Percentiles rank a stretch among this genome's conserved stretches.
Evolutionary conservation across 2,329 filamentous ascomycete species (phyloP).

Genomic region (Fusarium scirpi): DNA sequence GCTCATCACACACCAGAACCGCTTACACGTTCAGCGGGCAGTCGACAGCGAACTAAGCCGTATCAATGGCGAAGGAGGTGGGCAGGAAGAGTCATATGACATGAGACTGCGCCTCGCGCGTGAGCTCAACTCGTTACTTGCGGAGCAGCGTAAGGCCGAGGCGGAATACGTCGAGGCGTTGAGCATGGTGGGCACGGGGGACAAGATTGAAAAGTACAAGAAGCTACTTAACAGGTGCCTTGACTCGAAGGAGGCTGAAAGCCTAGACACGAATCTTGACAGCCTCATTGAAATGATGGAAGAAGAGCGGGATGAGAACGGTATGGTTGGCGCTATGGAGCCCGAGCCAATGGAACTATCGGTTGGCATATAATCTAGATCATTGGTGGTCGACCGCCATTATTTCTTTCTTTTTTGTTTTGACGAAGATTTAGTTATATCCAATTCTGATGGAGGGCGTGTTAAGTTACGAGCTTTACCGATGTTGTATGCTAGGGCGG

Average conservation of each 20-base stretch:
- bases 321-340: slow-evolving; percentile 49
- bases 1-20: slow-evolving; percentile 65
- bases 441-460: slow-evolving; percentile 19
- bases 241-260: slow-evolving; percentile 74
- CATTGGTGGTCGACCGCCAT: slow-evolving; percentile 15
- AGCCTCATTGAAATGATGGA: slow-evolving; percentile 73
- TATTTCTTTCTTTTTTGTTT: slow-evolving; percentile 10
- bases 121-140: slow-evolving; percentile 67
- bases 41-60: slow-evolving; percentile 64
- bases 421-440: slow-evolving; percentile 34
- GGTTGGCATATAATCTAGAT: slow-evolving; percentile 40
- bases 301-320: slow-evolving; percentile 65
- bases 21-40: slow-evolving; percentile 63
- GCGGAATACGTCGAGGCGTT: slow-evolving; percentile 76
- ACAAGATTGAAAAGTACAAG: slow-evolving; percentile 80
- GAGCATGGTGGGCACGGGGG: slow-evolving; percentile 75
- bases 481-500: slow-evolving; percentile 10
- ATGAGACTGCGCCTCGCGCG: slow-evolving; percentile 69
- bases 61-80: slow-evolving; percentile 60
- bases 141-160: slow-evolving; percentile 72
- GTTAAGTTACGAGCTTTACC: slow-evolving; percentile 21
- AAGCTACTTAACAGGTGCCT: slow-evolving; percentile 76
- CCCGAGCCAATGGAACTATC: slow-evolving; percentile 50
- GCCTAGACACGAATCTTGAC: slow-evolving; percentile 73
- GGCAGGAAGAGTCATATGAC: slow-evolving; percentile 61